A percentile compares a stretch with the other conserved stretches of the same genome.
phyloP scores from a whole-genome alignment of 2,329 filamentous ascomycete genomes.

The Aspergillus aculeatinus region DNA sequence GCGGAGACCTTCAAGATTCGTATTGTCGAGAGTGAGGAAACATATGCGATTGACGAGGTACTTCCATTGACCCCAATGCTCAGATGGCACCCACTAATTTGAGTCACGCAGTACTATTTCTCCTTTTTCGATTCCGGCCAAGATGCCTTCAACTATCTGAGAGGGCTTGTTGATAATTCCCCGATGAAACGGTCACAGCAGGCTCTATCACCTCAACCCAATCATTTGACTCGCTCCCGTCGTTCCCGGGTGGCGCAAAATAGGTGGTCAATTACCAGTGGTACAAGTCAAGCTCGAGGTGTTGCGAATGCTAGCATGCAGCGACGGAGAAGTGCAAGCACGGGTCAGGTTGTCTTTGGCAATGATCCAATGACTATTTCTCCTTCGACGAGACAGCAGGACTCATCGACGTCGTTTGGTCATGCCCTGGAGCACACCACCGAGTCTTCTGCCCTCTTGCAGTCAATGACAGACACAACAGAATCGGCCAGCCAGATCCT shows the following conservation, averaged over 20 bases:
- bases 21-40: slow-evolving; percentile 90
- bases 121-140: slow-evolving; percentile 87
- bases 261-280: slow-evolving; percentile 25
- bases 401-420: slow-evolving; percentile 72
- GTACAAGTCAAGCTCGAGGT: slow-evolving; percentile 12
- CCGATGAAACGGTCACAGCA: slow-evolving; percentile 46
- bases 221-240: slow-evolving; percentile 18
- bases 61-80: slow-evolving; percentile 8
- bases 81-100: slow-evolving; percentile 16
- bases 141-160: slow-evolving; percentile 77
- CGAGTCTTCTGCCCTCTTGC: slow-evolving; percentile 68
- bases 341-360: slow-evolving; percentile 54
- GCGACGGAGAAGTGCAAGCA: slow-evolving; percentile 62
- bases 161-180: slow-evolving; percentile 67
- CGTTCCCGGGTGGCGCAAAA: slow-evolving; percentile 17
- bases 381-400: slow-evolving; percentile 55
- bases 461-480: slow-evolving; percentile 68
- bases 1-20: slow-evolving; percentile 92
- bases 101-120: slow-evolving; percentile 80
- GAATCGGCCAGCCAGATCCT: slow-evolving; percentile 90
- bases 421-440: slow-evolving; percentile 73
- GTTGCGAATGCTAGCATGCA: slow-evolving; percentile 17
- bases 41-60: slow-evolving; percentile 91
- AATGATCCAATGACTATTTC: slow-evolving; percentile 51
- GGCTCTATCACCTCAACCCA: slow-evolving; percentile 17